Conservation (phyloP, 2,329 filamentous ascomycete genomes). For the Fusarium vanettenii region DNA sequence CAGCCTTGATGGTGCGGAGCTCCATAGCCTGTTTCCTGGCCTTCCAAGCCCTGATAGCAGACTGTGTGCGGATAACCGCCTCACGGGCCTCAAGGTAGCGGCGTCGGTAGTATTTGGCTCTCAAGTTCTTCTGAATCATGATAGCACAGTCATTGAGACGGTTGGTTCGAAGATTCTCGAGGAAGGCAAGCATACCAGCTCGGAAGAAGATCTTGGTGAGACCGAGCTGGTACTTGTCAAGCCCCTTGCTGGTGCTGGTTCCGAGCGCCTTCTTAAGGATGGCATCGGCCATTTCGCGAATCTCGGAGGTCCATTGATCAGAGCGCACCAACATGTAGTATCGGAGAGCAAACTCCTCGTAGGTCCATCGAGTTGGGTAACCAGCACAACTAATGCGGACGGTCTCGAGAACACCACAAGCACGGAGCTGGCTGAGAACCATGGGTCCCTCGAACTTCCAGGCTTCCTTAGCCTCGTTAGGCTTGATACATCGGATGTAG, state of each 20-base stretch:
- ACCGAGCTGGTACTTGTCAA: slow-evolving; percentile 97
- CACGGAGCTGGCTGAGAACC: slow-evolving; percentile 96
- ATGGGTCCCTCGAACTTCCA: slow-evolving; percentile 99
- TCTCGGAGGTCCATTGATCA: slow-evolving; percentile 90
- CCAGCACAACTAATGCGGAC: slow-evolving; percentile 97
- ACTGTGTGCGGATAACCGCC: slow-evolving; percentile 83
- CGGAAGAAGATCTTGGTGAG: slow-evolving; percentile 99
- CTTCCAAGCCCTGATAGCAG: slow-evolving; percentile 79
- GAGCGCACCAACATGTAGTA: slow-evolving; percentile 99
- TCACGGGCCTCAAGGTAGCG: slow-evolving; percentile 89
- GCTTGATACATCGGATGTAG: slow-evolving; percentile 99
- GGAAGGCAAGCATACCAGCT: slow-evolving; percentile 97
- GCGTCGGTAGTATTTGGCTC: slow-evolving; percentile 93
- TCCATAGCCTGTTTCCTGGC: slow-evolving; percentile 84
- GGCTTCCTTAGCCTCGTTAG: slow-evolving; percentile 94
- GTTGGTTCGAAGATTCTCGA: slow-evolving; percentile 92
- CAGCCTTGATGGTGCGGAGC: slow-evolving; percentile 84
- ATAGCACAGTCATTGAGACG: slow-evolving; percentile 93
- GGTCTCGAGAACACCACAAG: slow-evolving; percentile 98
- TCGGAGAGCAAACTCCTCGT: slow-evolving; percentile 95
- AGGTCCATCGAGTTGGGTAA: slow-evolving; percentile 98
- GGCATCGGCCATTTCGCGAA: slow-evolving; percentile 91
- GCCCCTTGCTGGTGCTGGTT: slow-evolving; percentile 76
- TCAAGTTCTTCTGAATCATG: slow-evolving; percentile 98
- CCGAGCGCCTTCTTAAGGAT: slow-evolving; percentile 92